These are phyloP conservation scores for Favolaschia claudopus DNA, from an alignment of 768 basidiomycete genomes.

Conservation along the genomic window DNA sequence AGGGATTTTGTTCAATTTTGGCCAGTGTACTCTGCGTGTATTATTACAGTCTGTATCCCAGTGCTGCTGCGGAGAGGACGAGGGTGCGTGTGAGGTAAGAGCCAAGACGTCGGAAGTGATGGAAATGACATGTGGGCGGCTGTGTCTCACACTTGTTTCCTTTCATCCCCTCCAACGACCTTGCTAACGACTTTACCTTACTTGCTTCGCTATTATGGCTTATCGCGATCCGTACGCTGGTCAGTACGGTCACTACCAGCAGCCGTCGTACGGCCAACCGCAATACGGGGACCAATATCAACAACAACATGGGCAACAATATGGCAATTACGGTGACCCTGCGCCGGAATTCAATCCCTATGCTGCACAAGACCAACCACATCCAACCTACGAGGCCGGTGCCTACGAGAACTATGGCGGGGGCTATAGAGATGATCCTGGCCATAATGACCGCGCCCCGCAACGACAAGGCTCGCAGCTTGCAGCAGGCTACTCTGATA, in stretches of 20 bases:
- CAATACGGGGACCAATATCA: constrained; percentile 41
- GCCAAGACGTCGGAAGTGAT: too few species aligned
- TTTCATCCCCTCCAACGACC: constrained; percentile 1
- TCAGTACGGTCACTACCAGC: constrained; percentile 31
- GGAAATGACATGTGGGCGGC: constrained; percentile 1
- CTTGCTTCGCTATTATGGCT: constrained; percentile 46
- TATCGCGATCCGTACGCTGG: constrained; percentile 64
- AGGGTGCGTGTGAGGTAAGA: too few species aligned
- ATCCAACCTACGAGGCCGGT: constrained; percentile 62
- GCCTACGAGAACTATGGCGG: constrained; percentile 42
- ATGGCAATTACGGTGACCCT: constrained; percentile 38
- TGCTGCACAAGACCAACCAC: constrained; percentile 45
- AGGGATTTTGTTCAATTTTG: constrained; percentile 1
- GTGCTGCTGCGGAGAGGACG: too few species aligned
- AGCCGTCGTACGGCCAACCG: constrained; percentile 33
- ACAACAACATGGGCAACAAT: constrained; percentile 28
- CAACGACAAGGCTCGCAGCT: constrained; percentile 17
- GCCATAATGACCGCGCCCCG: constrained; percentile 7
- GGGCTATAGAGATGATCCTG: constrained; percentile 49
- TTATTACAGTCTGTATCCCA: too few species aligned
- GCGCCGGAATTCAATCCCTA: constrained; percentile 55
- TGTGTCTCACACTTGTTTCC: constrained; percentile 4
- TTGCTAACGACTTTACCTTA: constrained; percentile 6
- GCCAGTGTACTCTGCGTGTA: too few species aligned
- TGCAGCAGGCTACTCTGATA: not conserved